Evolutionary conservation across 345 rosid species (phyloP).

Genomic region (Salix brachista): DNA sequence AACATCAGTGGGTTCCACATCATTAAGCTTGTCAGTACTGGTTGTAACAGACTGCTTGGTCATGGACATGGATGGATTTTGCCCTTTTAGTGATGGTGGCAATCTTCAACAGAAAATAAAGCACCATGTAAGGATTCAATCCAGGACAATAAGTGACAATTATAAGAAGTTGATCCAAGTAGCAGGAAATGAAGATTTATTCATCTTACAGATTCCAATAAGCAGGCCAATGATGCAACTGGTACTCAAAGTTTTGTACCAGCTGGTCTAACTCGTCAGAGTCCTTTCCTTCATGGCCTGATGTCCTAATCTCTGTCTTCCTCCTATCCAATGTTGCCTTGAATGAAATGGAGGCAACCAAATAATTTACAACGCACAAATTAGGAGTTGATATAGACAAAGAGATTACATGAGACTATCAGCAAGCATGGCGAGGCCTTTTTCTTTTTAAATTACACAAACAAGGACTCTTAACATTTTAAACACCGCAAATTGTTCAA

Average conservation of each 20-base stretch:
- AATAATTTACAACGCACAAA: background rate
- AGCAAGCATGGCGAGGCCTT: background rate
- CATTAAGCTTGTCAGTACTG: slow-evolving; percentile 18
- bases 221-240: slow-evolving; percentile 39
- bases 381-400: slow-evolving; percentile 3
- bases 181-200: background rate
- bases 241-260: slow-evolving; percentile 34
- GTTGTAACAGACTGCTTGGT: slow-evolving; percentile 25
- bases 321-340: slow-evolving; percentile 41
- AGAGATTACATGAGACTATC: background rate
- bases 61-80: slow-evolving; percentile 29
- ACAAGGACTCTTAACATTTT: background rate
- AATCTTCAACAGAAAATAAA: slow-evolving; percentile 33
- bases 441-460: background rate
- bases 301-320: slow-evolving; percentile 34
- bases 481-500: background rate
- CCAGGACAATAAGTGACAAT: background rate
- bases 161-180: background rate
- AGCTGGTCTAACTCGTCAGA: slow-evolving; percentile 25
- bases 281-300: slow-evolving; percentile 32
- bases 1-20: slow-evolving; percentile 36
- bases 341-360: background rate
- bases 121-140: slow-evolving; percentile 5
- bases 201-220: slow-evolving; percentile 57
- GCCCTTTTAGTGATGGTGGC: slow-evolving; percentile 32